These are phyloP conservation scores for Syncephalis fuscata DNA, from an alignment of 371 early-diverging fungal genomes.

Conservation along the genomic window DNA sequence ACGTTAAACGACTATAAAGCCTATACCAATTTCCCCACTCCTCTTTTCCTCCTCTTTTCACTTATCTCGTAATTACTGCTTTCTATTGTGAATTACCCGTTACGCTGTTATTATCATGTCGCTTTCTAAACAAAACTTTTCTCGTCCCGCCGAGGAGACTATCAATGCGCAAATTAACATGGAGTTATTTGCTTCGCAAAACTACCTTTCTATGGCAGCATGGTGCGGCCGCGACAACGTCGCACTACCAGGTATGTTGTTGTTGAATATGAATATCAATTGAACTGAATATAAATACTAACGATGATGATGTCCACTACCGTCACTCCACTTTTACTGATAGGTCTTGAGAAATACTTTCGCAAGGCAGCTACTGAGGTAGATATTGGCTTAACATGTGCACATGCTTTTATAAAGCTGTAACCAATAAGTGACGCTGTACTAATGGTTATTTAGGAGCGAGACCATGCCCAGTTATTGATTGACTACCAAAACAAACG, in stretches of 20 bases:
- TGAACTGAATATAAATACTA: too few relatives aligned
- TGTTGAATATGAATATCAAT: too few relatives aligned
- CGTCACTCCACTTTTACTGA: too few relatives aligned
- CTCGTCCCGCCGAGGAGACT: constrained; percentile 37
- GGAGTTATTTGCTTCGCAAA: constrained; percentile 37
- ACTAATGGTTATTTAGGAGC: constrained; percentile 13
- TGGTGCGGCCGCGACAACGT: constrained; percentile 31
- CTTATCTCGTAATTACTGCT: too few relatives aligned
- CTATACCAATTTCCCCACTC: too few relatives aligned
- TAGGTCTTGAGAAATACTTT: constrained; percentile 31
- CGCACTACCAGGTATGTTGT: constrained; percentile 31
- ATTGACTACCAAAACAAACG: constrained; percentile 41
- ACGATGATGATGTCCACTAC: too few relatives aligned
- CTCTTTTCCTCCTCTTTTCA: too few relatives aligned
- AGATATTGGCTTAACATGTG: constrained; percentile 1
- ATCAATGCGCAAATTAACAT: constrained; percentile 45
- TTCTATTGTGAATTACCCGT: too few relatives aligned
- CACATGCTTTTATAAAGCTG: too few relatives aligned
- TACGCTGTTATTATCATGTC: constrained; percentile 19
- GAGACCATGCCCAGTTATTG: constrained; percentile 34
- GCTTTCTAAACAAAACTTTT: constrained; percentile 47
- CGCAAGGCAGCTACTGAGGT: constrained; percentile 29
- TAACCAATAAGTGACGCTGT: too few relatives aligned
- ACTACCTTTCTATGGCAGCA: constrained; percentile 35
- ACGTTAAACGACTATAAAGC: too few relatives aligned